Conservation (phyloP, 2,329 filamentous ascomycete genomes). For the Colletotrichum sp. region DNA sequence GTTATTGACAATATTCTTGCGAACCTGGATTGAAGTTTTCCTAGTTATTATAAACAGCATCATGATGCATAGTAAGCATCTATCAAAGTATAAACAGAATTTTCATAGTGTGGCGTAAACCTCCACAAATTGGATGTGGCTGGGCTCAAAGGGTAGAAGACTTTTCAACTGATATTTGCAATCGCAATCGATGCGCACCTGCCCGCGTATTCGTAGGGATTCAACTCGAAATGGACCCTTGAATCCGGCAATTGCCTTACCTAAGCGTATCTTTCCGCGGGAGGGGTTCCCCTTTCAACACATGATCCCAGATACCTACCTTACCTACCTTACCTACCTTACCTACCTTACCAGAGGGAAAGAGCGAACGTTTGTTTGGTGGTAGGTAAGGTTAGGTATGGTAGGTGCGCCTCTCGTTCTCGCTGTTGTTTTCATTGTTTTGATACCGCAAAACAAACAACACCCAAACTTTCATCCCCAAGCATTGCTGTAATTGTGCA, state of each 20-base stretch:
- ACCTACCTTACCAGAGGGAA: not conserved
- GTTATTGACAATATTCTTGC: too few relatives aligned
- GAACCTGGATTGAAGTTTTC: too few relatives aligned
- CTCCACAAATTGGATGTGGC: too few relatives aligned
- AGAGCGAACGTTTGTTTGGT: not conserved
- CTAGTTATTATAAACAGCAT: too few relatives aligned
- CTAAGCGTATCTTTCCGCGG: not conserved
- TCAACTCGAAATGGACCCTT: not conserved
- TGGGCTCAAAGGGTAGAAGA: too few relatives aligned
- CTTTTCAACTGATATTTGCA: not conserved
- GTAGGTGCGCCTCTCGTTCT: not conserved
- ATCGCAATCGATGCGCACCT: not conserved
- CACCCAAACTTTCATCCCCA: not conserved
- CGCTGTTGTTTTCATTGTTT: not conserved
- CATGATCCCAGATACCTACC: not conserved
- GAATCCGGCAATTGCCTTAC: not conserved
- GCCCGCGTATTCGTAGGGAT: not conserved
- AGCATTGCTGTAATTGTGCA: not conserved
- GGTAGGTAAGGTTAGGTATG: not conserved
- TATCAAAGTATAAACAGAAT: too few relatives aligned
- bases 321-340: not conserved
- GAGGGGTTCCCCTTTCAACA: not conserved
- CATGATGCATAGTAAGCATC: too few relatives aligned
- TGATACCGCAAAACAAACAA: not conserved
- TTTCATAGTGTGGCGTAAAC: too few relatives aligned